phyloP scores from a whole-genome alignment of 1,139 yeast genomes.

The Blastobotrys raffinosifermentans region DNA sequence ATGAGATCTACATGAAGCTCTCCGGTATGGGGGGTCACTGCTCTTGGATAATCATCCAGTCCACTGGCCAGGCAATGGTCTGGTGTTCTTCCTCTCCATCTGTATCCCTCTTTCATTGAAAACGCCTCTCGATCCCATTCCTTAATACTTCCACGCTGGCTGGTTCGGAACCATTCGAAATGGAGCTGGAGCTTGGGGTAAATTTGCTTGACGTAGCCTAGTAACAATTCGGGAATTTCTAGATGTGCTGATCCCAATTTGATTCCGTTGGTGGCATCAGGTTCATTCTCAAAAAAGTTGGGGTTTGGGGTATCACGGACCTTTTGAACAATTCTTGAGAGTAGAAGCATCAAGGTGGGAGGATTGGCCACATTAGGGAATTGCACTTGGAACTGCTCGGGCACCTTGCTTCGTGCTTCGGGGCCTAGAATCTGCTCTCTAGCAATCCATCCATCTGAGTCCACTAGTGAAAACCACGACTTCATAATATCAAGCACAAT shows the following conservation, averaged over 20 bases:
- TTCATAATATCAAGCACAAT: slow-evolving; percentile 71
- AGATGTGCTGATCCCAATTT: slow-evolving; percentile 44
- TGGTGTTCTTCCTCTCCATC: slow-evolving; percentile 91
- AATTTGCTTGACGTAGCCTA: slow-evolving; percentile 54
- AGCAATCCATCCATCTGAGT: slow-evolving; percentile 94
- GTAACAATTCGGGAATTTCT: slow-evolving; percentile 55
- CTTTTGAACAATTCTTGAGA: slow-evolving; percentile 58
- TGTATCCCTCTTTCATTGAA: slow-evolving; percentile 57
- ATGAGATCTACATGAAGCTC: slow-evolving; percentile 87
- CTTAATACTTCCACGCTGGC: slow-evolving; percentile 72
- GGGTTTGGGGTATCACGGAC: slow-evolving; percentile 25
- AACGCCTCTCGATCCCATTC: slow-evolving; percentile 61
- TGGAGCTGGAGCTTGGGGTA: slow-evolving; percentile 76
- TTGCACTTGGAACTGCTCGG: slow-evolving; percentile 77
- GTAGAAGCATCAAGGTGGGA: slow-evolving; percentile 81
- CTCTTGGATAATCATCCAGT: slow-evolving; percentile 91
- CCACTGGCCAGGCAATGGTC: slow-evolving; percentile 92
- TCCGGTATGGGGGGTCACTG: slow-evolving; percentile 72
- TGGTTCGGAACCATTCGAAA: slow-evolving; percentile 76
- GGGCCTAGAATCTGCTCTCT: slow-evolving; percentile 91
- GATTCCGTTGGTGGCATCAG: slow-evolving; percentile 5
- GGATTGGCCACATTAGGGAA: slow-evolving; percentile 93
- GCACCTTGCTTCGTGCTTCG: slow-evolving; percentile 86
- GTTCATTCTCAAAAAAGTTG: slow-evolving; percentile 5
- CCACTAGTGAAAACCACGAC: slow-evolving; percentile 85